Evolutionary conservation across 176 grass and related monocot species (phyloP).

Genomic region (Sorghum bicolor): DNA sequence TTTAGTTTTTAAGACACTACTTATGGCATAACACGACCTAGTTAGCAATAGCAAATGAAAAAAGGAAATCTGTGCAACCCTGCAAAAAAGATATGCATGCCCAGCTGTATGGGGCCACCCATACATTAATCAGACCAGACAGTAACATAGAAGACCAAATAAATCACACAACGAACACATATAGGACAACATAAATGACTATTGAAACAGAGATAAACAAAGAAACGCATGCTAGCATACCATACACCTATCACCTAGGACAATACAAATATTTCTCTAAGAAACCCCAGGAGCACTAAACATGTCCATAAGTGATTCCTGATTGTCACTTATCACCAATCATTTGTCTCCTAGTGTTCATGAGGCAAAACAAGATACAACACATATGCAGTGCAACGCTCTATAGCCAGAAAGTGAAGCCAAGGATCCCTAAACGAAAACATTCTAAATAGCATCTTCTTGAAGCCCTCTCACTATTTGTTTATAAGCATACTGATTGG

Average conservation of each 20-base stretch:
- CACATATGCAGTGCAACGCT: background rate
- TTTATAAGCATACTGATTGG: background rate
- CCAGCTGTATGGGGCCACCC: background rate
- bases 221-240: background rate
- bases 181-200: background rate
- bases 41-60: background rate
- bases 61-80: background rate
- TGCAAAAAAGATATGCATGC: background rate
- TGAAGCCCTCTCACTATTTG: background rate
- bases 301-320: background rate
- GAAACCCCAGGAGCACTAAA: background rate
- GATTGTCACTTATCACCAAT: background rate
- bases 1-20: background rate
- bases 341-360: background rate
- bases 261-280: background rate
- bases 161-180: too few relatives aligned
- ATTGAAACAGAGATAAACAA: background rate
- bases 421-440: background rate
- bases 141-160: background rate
- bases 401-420: background rate
- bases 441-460: background rate
- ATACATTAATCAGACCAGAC: background rate
- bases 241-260: background rate
- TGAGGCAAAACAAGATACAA: background rate
- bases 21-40: background rate